Evolutionary conservation across 805 yeast genomes (phyloP).

Genomic region (Alloascoidea hylecoeti): DNA sequence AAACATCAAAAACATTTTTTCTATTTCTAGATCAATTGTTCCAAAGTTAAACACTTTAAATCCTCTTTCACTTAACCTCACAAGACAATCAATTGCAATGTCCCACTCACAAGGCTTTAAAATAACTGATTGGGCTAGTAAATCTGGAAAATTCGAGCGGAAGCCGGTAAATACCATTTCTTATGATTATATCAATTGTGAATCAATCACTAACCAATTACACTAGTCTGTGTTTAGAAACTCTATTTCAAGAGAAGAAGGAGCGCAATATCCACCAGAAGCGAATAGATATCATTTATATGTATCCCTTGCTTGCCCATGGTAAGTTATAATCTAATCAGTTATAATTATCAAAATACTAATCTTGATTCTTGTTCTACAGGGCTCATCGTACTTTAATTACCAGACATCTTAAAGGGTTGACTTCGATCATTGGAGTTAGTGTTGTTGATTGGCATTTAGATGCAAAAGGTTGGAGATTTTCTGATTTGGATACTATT

Average conservation of each 20-base stretch:
- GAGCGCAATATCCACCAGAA: conserved; percentile 60
- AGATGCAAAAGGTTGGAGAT: conserved; percentile 85
- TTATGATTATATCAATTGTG: background rate
- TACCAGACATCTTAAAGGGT: conserved; percentile 25
- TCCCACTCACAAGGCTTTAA: too few relatives aligned
- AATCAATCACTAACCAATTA: background rate
- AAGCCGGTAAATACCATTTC: conserved; percentile 7
- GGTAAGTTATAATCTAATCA: conserved; percentile 22
- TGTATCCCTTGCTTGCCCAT: conserved; percentile 86
- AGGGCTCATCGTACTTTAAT: conserved; percentile 76
- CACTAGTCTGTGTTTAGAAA: conserved; percentile 39
- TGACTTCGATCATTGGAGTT: conserved; percentile 37
- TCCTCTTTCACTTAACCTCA: too few relatives aligned
- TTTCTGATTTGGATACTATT: conserved; percentile 35
- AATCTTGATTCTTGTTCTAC: background rate
- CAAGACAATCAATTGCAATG: too few relatives aligned
- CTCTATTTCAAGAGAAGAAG: conserved; percentile 38
- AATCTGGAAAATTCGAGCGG: conserved; percentile 10
- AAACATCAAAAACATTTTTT: too few relatives aligned
- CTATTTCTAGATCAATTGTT: too few relatives aligned
- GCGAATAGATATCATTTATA: conserved; percentile 73
- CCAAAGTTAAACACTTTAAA: too few relatives aligned
- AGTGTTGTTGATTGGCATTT: conserved; percentile 87
- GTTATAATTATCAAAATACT: background rate
- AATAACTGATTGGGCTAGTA: conserved; percentile 6